These are phyloP conservation scores for Exophiala alcalophila DNA, from an alignment of 2,329 filamentous ascomycete species.

Conservation along the genomic window DNA sequence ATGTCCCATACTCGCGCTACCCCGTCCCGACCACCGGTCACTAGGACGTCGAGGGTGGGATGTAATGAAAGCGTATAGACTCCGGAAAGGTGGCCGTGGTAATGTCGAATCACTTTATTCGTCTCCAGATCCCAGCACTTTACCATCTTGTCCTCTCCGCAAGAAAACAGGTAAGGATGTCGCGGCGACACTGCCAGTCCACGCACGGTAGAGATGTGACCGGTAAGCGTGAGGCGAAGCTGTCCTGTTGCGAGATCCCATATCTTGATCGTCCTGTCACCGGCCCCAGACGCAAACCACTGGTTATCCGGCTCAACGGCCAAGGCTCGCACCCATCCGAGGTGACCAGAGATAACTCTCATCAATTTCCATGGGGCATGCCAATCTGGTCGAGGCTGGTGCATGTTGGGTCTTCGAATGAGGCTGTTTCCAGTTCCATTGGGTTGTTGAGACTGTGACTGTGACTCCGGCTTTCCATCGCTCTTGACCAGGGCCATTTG, in stretches of 20 bases:
- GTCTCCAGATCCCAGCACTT: constrained; percentile 99
- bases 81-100: constrained; percentile 93
- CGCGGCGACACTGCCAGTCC: constrained; percentile 88
- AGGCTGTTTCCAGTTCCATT: constrained; percentile 44
- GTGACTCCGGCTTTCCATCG: constrained; percentile 37
- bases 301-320: constrained; percentile 94
- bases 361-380: constrained; percentile 98
- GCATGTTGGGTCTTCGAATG: constrained; percentile 61
- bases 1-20: constrained; percentile 98
- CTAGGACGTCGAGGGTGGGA: constrained; percentile 88
- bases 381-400: constrained; percentile 82
- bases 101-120: constrained; percentile 98
- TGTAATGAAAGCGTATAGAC: constrained; percentile 94
- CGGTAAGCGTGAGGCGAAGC: constrained; percentile 82
- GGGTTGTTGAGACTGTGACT: constrained; percentile 35
- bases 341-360: constrained; percentile 92
- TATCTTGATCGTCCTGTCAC: constrained; percentile 96
- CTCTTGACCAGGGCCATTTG: constrained; percentile 64
- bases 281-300: constrained; percentile 95
- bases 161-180: constrained; percentile 96
- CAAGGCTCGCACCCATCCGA: constrained; percentile 88
- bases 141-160: constrained; percentile 99
- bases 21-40: constrained; percentile 91
- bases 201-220: constrained; percentile 89
- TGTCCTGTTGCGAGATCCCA: constrained; percentile 91